A percentile compares a stretch with the other conserved stretches of the same genome.
phyloP scores from a whole-genome alignment of 441 rosid genomes.

The Viola pubescens region DNA sequence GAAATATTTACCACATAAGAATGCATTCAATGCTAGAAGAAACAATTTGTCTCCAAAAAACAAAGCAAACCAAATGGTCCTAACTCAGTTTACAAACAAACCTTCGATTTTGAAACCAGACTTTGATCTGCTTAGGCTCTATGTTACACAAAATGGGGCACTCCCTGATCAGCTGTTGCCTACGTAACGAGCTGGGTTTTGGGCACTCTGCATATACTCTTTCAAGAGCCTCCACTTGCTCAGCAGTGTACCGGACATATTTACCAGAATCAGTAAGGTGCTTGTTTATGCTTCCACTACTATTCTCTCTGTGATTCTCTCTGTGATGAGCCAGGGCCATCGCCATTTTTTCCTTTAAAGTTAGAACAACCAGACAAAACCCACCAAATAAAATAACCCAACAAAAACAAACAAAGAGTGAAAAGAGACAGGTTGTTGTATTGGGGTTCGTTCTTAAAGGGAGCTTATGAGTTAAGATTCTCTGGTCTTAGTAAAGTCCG shows the following conservation, averaged over 20 bases:
- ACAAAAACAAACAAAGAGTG: neutral
- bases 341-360: slow-evolving; percentile 39
- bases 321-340: slow-evolving; percentile 75
- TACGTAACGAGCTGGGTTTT: slow-evolving; percentile 82
- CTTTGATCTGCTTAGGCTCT: slow-evolving; percentile 99
- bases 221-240: slow-evolving; percentile 98
- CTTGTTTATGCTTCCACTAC: slow-evolving; percentile 69
- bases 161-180: slow-evolving; percentile 93
- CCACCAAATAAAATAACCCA: slow-evolving; percentile 3
- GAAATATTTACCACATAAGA: neutral
- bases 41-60: neutral
- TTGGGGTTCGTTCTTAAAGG: slow-evolving; percentile 5
- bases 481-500: slow-evolving; percentile 27
- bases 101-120: slow-evolving; percentile 99
- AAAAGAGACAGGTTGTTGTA: slow-evolving; percentile 11
- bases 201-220: slow-evolving; percentile 97
- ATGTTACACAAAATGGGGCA: slow-evolving; percentile 85
- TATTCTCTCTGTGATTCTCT: slow-evolving; percentile 75
- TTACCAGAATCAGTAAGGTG: slow-evolving; percentile 73
- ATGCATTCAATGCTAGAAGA: slow-evolving; percentile 5
- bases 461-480: slow-evolving; percentile 23
- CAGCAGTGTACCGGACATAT: slow-evolving; percentile 95
- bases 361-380: slow-evolving; percentile 3
- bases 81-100: slow-evolving; percentile 3
- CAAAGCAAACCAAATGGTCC: neutral